Evolutionary conservation across 2,329 filamentous ascomycete genomes (phyloP), one percentile per base, ranked within the genome.

Genomic region (Knoxdaviesia capensis): DNA sequence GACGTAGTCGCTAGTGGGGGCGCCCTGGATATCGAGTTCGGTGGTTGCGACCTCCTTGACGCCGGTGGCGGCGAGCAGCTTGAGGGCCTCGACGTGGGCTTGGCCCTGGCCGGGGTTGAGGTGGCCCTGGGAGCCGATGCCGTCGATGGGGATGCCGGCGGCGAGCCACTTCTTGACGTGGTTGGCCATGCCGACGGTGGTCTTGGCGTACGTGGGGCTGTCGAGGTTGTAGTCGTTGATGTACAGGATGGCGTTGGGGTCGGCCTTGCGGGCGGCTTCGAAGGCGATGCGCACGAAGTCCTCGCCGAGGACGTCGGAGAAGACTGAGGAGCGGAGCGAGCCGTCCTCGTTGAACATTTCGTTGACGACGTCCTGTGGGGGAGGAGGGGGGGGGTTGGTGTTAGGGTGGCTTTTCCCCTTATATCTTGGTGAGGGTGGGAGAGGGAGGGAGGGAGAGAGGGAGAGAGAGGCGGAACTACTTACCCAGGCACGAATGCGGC

Each of bases 191-290:
- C 64, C 65, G 28, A 50, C 59, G 34, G 63, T 62, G 43, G 62
- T 39, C 62, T 85, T 84, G 47, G 66, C 61, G 50, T 68, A 67
- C 48, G 50, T 65, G 11, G 75, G 65, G 37, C 57, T 62, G 58
- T 80, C 77, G 41, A 80, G 67, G 60, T 80, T 80, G 59, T 68
- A 73, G 55, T 85, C 79, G 58, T 85, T 86, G 60, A 84, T 80
- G 62, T 81, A 86, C 35, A 85, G 64, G 58, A 77, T 78, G 3
- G 74, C 77, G 43, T 58, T 51, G 3, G 79, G 76, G 54, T 84
- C 80, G 9, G 75, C 77, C 6, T 64, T 64, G 41, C 71, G 68
- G 20, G 80, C 80, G 7, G 79, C 71, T 41, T 70, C 64, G 60
- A 84, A 85, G 34, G 79, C 79, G 50, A 80, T 77, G 28, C 64